These are phyloP conservation scores for Volvox carteri DNA, from an alignment of 163 green algal species.

Conservation along the genomic window DNA sequence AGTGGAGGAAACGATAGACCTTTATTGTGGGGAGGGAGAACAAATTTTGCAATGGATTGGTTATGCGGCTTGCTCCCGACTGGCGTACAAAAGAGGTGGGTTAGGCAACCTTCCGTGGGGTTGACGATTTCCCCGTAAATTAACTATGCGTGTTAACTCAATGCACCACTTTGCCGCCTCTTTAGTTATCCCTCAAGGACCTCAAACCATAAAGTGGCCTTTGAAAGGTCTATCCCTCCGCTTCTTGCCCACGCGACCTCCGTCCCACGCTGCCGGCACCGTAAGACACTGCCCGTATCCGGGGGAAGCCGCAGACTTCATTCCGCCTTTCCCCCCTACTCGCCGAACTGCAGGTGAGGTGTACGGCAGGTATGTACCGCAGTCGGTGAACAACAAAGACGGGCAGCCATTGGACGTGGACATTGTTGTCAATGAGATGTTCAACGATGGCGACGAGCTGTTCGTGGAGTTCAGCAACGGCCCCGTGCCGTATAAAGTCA, in stretches of 20 bases:
- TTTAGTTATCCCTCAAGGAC: neutral
- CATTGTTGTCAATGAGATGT: constrained; percentile 85
- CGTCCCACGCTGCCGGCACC: neutral
- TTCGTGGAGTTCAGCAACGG: constrained; percentile 81
- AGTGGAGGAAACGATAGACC: constrained; percentile 72
- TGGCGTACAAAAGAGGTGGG: constrained; percentile 75
- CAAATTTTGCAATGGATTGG: constrained; percentile 84
- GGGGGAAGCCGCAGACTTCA: neutral
- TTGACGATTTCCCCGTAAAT: too few species aligned
- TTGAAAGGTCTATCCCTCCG: too few species aligned
- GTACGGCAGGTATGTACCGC: constrained; percentile 76
- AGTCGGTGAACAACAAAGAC: constrained; percentile 79
- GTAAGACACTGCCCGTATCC: neutral
- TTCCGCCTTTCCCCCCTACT: too few species aligned
- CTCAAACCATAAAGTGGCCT: too few species aligned
- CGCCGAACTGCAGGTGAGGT: constrained; percentile 65
- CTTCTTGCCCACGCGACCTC: neutral
- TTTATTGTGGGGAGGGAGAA: constrained; percentile 78
- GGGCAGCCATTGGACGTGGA: constrained; percentile 78
- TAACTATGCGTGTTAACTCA: too few species aligned
- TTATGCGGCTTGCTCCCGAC: constrained; percentile 70
- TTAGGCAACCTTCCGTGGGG: neutral
- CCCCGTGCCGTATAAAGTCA: constrained; percentile 71
- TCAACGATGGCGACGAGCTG: constrained; percentile 76
- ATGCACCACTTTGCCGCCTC: too few species aligned